These are phyloP conservation scores for Xerocomellus chrysenteron DNA, from an alignment of 768 basidiomycete genomes.

Conservation along the genomic window DNA sequence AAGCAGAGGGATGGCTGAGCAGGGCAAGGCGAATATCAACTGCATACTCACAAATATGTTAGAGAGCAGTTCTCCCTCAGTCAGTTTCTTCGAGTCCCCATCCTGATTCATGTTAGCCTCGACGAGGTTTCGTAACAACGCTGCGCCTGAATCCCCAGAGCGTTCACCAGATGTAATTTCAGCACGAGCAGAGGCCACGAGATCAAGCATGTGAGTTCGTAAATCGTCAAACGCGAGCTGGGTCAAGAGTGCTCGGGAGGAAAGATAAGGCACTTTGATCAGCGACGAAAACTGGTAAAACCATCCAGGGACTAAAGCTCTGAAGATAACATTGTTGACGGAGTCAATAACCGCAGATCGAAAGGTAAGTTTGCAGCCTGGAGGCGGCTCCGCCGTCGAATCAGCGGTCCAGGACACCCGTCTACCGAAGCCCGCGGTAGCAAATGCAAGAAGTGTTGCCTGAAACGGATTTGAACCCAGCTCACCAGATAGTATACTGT, in stretches of 20 bases:
- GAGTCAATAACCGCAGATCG: constrained; percentile 33
- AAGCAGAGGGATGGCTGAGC: background rate
- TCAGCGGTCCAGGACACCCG: constrained; percentile 36
- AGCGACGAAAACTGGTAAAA: constrained; percentile 24
- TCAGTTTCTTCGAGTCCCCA: constrained; percentile 31
- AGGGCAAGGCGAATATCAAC: background rate
- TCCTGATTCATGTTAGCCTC: constrained; percentile 46
- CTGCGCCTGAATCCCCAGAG: constrained; percentile 27
- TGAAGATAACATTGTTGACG: constrained; percentile 26
- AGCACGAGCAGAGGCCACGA: constrained; percentile 39
- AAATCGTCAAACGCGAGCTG: constrained; percentile 38
- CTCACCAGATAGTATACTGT: background rate
- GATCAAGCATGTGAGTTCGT: constrained; percentile 39
- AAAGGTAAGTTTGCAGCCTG: constrained; percentile 37
- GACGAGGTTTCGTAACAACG: constrained; percentile 45
- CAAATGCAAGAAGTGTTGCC: constrained; percentile 40
- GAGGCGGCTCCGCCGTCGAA: constrained; percentile 19
- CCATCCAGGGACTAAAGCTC: constrained; percentile 35
- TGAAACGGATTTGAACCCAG: constrained; percentile 6
- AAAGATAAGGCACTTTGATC: constrained; percentile 37
- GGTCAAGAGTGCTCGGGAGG: constrained; percentile 30
- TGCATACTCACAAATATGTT: constrained; percentile 44
- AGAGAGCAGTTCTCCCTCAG: constrained; percentile 47
- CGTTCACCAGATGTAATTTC: constrained; percentile 32
- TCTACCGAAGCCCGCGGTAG: constrained; percentile 43